phyloP scores from a whole-genome alignment of 176 grass and related monocot genomes.

The Bothriochloa decipiens region DNA sequence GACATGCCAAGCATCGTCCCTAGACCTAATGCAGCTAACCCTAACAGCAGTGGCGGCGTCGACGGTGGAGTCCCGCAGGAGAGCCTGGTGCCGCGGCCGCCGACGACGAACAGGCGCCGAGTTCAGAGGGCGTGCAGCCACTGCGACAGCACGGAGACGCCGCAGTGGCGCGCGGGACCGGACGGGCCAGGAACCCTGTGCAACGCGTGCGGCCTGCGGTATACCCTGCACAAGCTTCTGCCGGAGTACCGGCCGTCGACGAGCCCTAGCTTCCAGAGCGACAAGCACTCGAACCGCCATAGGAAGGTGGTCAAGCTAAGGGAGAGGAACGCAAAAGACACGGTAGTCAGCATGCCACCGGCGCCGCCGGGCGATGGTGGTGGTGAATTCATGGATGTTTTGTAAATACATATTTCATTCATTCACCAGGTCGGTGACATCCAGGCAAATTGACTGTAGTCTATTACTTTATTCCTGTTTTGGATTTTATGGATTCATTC shows the following conservation, averaged over 20 bases:
- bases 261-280: constrained; percentile 42
- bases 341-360: not conserved
- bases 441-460: not conserved
- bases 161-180: constrained; percentile 58
- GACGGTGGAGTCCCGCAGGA: not conserved
- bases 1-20: not conserved
- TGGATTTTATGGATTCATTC: not conserved
- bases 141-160: constrained; percentile 47
- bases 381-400: not conserved
- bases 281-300: constrained; percentile 55
- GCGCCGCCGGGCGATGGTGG: not conserved
- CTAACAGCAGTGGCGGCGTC: not conserved
- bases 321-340: not conserved
- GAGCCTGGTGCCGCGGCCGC: not conserved
- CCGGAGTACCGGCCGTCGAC: constrained; percentile 54
- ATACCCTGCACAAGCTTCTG: constrained; percentile 31
- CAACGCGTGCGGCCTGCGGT: constrained; percentile 59
- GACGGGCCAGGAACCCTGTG: constrained; percentile 55
- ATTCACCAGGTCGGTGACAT: too few relatives aligned
- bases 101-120: not conserved
- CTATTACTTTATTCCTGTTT: not conserved
- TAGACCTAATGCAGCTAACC: too few relatives aligned
- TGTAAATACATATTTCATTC: constrained; percentile 8
- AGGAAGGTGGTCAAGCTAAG: constrained; percentile 40
- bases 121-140: constrained; percentile 34